Evolutionary conservation across 768 basidiomycete species (phyloP).

Genomic region (Russula emetica): DNA sequence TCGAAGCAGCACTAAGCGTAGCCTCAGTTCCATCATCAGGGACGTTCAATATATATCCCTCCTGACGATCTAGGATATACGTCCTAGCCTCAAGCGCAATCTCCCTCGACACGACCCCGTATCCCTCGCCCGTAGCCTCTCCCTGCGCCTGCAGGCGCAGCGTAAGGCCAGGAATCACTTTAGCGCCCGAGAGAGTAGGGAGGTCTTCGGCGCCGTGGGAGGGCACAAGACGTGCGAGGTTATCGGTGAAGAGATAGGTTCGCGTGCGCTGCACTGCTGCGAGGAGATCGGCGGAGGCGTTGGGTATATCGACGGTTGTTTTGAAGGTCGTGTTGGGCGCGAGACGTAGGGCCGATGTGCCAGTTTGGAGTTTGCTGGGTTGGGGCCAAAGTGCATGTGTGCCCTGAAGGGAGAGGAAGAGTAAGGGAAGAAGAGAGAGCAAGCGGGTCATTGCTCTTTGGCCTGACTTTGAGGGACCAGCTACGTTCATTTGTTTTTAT

Average conservation of each 20-base stretch:
- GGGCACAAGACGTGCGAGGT: conserved; percentile 54
- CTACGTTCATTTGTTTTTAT: not conserved
- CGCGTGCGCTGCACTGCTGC: conserved; percentile 54
- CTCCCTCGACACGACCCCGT: conserved; percentile 22
- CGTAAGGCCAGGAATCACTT: conserved; percentile 41
- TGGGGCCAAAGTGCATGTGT: conserved; percentile 38
- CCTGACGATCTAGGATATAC: conserved; percentile 39
- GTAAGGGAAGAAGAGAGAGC: not conserved
- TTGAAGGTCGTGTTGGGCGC: conserved; percentile 41
- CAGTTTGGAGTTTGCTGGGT: conserved; percentile 33
- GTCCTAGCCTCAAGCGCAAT: conserved; percentile 36
- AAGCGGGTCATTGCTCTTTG: not conserved
- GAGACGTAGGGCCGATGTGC: conserved; percentile 38
- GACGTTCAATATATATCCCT: conserved; percentile 43
- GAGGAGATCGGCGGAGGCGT: conserved; percentile 51
- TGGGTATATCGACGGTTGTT: conserved; percentile 44
- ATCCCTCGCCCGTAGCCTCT: conserved; percentile 21
- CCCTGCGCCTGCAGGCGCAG: conserved; percentile 37
- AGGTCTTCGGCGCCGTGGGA: conserved; percentile 53
- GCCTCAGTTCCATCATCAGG: conserved; percentile 38
- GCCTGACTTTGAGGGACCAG: not conserved
- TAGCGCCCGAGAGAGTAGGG: conserved; percentile 38
- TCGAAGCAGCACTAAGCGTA: conserved; percentile 42
- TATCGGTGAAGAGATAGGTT: conserved; percentile 40
- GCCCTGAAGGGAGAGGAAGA: conserved; percentile 22